Evolutionary conservation across 495 filamentous ascomycete species (phyloP).

Genomic region (Aspergillus saccharolyticus): DNA sequence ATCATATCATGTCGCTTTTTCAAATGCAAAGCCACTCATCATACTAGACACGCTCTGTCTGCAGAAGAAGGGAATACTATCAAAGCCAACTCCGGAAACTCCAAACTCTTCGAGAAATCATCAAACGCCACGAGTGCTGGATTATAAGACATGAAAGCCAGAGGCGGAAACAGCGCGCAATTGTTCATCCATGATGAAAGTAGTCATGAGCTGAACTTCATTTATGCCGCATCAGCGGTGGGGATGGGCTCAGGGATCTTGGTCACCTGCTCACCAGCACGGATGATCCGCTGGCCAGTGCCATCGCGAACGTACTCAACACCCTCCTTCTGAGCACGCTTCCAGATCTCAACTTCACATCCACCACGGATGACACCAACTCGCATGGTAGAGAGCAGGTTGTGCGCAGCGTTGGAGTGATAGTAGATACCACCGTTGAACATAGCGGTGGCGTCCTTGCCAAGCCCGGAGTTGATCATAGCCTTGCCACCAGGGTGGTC

Average conservation of each 20-base stretch:
- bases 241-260: conserved; percentile 49
- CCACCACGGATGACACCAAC: conserved; percentile 63
- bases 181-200: neutral
- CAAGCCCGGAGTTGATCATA: conserved; percentile 72
- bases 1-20: conserved; percentile 1
- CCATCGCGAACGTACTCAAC: conserved; percentile 74
- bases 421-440: conserved; percentile 94
- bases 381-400: conserved; percentile 82
- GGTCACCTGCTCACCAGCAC: conserved; percentile 86
- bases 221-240: conserved; percentile 1
- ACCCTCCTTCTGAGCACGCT: conserved; percentile 22
- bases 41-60: conserved; percentile 1
- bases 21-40: conserved; percentile 1
- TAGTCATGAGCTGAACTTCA: neutral
- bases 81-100: conserved; percentile 1
- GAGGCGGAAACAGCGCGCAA: neutral
- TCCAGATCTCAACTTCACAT: conserved; percentile 13
- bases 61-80: neutral
- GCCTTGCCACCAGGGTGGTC: conserved; percentile 86
- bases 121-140: conserved; percentile 1
- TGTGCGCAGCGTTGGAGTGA: conserved; percentile 89
- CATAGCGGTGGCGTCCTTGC: conserved; percentile 89
- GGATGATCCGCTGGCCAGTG: conserved; percentile 75
- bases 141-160: neutral
- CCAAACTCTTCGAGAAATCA: neutral